Evolutionary conservation across 2,329 filamentous ascomycete genomes (phyloP).

Genomic region (Davidsoniella neocaledoniae): DNA sequence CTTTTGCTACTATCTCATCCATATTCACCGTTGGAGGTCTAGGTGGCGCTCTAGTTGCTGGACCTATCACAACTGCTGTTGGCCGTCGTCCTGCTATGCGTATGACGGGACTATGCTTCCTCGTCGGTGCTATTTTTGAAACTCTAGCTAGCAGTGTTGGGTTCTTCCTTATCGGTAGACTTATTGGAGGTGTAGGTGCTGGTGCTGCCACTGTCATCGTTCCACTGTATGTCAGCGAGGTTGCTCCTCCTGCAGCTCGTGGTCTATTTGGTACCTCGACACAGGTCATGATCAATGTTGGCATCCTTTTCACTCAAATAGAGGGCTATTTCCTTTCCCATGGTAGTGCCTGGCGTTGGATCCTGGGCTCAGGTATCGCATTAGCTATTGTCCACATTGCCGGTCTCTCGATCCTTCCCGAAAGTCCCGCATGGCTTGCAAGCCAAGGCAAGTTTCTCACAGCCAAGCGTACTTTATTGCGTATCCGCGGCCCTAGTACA

Average conservation of each 20-base stretch:
- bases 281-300: slow-evolving; percentile 84
- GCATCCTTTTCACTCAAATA: slow-evolving; percentile 68
- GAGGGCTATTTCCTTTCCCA: slow-evolving; percentile 78
- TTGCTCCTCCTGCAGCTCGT: slow-evolving; percentile 56
- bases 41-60: slow-evolving; percentile 62
- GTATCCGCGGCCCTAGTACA: slow-evolving; percentile 51
- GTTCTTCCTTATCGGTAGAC: slow-evolving; percentile 54
- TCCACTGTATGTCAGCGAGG: slow-evolving; percentile 85
- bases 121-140: slow-evolving; percentile 59
- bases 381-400: slow-evolving; percentile 51
- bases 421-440: slow-evolving; percentile 80
- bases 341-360: slow-evolving; percentile 65
- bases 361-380: slow-evolving; percentile 55
- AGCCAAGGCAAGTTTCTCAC: slow-evolving; percentile 41
- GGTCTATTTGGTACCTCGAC: slow-evolving; percentile 76
- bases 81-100: slow-evolving; percentile 66
- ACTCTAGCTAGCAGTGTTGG: slow-evolving; percentile 51
- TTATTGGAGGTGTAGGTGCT: slow-evolving; percentile 68
- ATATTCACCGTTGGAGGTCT: slow-evolving; percentile 85
- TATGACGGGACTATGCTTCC: slow-evolving; percentile 58
- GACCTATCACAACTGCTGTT: slow-evolving; percentile 58
- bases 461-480: slow-evolving; percentile 53
- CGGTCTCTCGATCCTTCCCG: slow-evolving; percentile 60
- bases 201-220: slow-evolving; percentile 85
- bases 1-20: slow-evolving; percentile 76